Evolutionary conservation across 2,329 filamentous ascomycete genomes (phyloP).

Genomic region (Diplodia mutila): DNA sequence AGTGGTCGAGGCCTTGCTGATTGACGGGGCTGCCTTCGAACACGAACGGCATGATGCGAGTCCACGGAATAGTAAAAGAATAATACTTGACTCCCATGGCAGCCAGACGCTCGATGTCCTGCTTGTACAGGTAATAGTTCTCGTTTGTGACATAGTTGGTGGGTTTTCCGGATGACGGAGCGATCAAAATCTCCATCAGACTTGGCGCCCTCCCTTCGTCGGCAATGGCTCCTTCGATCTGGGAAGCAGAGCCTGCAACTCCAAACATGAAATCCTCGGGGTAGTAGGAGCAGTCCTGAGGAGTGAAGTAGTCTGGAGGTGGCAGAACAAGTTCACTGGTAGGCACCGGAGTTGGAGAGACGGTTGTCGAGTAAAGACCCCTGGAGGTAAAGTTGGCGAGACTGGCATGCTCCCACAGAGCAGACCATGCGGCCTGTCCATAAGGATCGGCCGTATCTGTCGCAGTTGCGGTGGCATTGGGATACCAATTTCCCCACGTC

Average conservation of each 20-base stretch:
- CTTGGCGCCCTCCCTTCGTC: constrained; percentile 46
- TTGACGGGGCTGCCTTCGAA: constrained; percentile 52
- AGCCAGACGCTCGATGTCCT: constrained; percentile 47
- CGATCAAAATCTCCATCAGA: constrained; percentile 43
- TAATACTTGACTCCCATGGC: constrained; percentile 43
- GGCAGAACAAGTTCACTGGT: constrained; percentile 41
- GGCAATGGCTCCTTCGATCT: constrained; percentile 50
- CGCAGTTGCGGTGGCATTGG: constrained; percentile 38
- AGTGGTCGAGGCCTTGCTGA: constrained; percentile 51
- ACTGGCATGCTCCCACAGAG: constrained; percentile 42
- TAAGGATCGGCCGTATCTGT: constrained; percentile 43
- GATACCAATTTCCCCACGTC: constrained; percentile 49
- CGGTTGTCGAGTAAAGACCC: constrained; percentile 44
- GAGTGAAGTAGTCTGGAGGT: constrained; percentile 37
- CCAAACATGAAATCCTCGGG: constrained; percentile 48
- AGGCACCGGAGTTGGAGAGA: constrained; percentile 48
- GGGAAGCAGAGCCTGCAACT: constrained; percentile 47
- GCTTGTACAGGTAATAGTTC: constrained; percentile 56
- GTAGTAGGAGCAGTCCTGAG: constrained; percentile 34
- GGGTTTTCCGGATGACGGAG: constrained; percentile 34
- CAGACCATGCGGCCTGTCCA: constrained; percentile 46
- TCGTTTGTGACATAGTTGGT: constrained; percentile 36
- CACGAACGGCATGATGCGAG: constrained; percentile 56
- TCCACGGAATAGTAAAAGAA: constrained; percentile 54
- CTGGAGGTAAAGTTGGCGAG: constrained; percentile 43